Evolutionary conservation across 306 rosid genomes (phyloP).

Genomic region (Pyrus communis): DNA sequence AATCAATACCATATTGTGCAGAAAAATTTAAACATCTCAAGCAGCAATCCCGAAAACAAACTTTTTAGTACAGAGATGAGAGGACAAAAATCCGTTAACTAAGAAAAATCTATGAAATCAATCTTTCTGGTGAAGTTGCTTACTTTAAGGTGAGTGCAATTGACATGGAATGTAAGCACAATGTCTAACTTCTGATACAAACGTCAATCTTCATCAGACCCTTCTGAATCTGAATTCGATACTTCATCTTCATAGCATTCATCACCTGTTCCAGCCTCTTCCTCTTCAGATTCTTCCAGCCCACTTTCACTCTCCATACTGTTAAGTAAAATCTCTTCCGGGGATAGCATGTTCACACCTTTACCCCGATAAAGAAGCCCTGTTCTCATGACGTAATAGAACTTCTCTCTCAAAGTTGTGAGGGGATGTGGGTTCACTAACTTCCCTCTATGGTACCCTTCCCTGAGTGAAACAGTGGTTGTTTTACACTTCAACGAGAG

Average conservation of each 20-base stretch:
- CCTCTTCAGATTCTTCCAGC: conserved; percentile 37
- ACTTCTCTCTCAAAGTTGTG: conserved; percentile 51
- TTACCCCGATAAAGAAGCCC: conserved; percentile 66
- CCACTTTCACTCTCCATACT: conserved; percentile 23
- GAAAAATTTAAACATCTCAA: neutral
- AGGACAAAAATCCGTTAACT: neutral
- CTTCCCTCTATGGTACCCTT: conserved; percentile 73
- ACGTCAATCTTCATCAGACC: conserved; percentile 29
- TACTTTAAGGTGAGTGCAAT: conserved; percentile 9
- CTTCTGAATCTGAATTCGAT: conserved; percentile 20
- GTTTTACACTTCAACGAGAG: conserved; percentile 87
- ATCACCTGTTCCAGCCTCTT: conserved; percentile 13
- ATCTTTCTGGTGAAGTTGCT: conserved; percentile 4
- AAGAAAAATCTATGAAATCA: neutral
- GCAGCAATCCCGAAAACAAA: neutral
- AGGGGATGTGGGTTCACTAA: conserved; percentile 74
- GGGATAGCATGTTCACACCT: conserved; percentile 40
- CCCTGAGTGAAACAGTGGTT: conserved; percentile 63
- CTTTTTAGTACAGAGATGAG: neutral
- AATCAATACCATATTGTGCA: neutral
- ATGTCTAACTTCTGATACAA: neutral
- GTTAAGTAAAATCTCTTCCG: conserved; percentile 19
- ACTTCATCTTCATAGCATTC: conserved; percentile 15
- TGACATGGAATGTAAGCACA: neutral
- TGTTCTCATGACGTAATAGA: conserved; percentile 78